Percentiles rank a stretch among this genome's conserved stretches.
These are phyloP conservation scores for Elsinoe perseae DNA, from an alignment of 2,329 filamentous ascomycete species.

Conservation along the genomic window DNA sequence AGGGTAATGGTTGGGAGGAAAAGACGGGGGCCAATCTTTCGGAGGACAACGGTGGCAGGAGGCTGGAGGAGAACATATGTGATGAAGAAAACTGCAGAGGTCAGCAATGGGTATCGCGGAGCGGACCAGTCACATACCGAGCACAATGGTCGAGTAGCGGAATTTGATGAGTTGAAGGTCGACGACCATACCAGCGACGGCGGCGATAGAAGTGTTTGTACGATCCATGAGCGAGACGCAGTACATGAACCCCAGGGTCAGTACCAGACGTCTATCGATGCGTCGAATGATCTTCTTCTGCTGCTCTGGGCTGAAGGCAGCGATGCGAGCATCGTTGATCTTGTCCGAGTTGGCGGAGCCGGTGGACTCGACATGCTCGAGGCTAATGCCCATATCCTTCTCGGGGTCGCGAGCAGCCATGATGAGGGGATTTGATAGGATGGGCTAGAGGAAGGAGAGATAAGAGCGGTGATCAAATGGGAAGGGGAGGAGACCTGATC, in stretches of 20 bases:
- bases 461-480: not conserved
- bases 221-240: constrained; percentile 72
- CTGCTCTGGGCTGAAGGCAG: constrained; percentile 48
- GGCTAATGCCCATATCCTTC: constrained; percentile 3
- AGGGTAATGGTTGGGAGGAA: constrained; percentile 31
- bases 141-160: constrained; percentile 49
- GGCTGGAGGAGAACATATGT: constrained; percentile 64
- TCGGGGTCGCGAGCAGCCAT: constrained; percentile 3
- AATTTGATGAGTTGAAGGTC: constrained; percentile 30
- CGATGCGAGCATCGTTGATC: constrained; percentile 26
- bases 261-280: constrained; percentile 50
- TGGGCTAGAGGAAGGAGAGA: not conserved
- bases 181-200: constrained; percentile 54
- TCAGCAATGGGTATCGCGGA: not conserved
- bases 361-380: constrained; percentile 13
- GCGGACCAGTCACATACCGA: not conserved
- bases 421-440: not conserved
- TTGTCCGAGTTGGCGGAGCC: constrained; percentile 6
- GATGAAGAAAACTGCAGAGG: constrained; percentile 60
- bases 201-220: constrained; percentile 65
- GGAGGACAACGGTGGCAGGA: constrained; percentile 58
- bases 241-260: constrained; percentile 51
- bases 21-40: constrained; percentile 47
- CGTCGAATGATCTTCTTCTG: constrained; percentile 59
- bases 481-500: not conserved